Evolutionary conservation across 768 basidiomycete genomes (phyloP), one percentile per base, ranked within the genome.

Genomic region (Scleroderma bovista): DNA sequence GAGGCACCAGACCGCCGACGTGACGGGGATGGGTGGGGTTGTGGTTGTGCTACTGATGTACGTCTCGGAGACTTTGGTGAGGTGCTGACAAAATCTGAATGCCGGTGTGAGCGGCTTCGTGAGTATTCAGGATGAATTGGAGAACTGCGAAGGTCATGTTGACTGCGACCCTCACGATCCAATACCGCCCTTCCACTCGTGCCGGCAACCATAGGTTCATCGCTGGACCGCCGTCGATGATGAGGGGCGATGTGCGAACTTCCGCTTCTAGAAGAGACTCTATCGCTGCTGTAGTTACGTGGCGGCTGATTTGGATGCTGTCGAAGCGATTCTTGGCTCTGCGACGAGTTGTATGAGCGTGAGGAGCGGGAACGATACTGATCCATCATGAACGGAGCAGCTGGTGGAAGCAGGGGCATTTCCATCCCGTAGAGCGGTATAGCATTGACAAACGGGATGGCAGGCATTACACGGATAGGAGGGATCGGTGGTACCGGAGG

Each of bases 341-440:
- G 56, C n/a, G 60, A 67, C 12, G 64, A 67, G 16, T 52, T 57
- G 33, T 54, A 55, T 44, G 64, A 62, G 19, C 63, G 67, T 20
- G 44, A 19, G 20, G 75, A 72, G 26, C 78, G 73, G 50, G 74
- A 44, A 15, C 71, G 69, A 26, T 62, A 79, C 50, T 79, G 75
- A 48, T 79, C 79, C 69, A 84, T 75, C 82, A 87, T 86, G 66
- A 88, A 88, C 12, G 86, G 84, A 20, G 86, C 78, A 1, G 80
- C 74, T 6, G 86, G 86, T 10, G 86, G 86, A 26, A 88, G 72
- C 10, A 88, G 69, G 7, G 86, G 83, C 76, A 79, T 78, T 55
- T 86, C 82, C 66, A 80, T 69, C 47, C 74, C 67, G 50, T 71
- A 74, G 36, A 75, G 69, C 9, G 75, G 72, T 45, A 78, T 64